Conservation (phyloP, 495 filamentous ascomycete species). For the Xylaria grammica region DNA sequence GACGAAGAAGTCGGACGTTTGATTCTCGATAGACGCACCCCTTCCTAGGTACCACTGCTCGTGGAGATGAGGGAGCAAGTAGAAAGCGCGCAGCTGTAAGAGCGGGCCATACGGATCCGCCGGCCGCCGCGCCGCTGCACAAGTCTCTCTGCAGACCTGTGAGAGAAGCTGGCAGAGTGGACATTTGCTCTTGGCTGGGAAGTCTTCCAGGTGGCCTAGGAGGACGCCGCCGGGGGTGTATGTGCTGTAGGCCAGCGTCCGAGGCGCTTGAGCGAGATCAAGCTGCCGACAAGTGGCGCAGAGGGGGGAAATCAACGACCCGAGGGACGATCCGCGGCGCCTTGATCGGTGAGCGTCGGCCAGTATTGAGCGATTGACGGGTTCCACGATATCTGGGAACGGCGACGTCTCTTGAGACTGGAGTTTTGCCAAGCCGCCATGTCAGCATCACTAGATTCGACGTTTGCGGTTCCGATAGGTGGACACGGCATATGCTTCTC, state of each 20-base stretch:
- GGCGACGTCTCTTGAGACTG: no score
- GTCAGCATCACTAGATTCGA: no score
- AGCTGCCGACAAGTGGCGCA: neutral
- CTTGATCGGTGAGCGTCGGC: no score
- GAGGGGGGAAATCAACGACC: neutral
- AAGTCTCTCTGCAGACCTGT: neutral
- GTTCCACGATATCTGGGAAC: no score
- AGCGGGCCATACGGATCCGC: neutral
- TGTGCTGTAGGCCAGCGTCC: neutral
- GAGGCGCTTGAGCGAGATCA: neutral
- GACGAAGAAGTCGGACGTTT: slow-evolving; percentile 9
- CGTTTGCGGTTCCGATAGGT: no score
- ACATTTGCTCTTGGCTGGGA: neutral
- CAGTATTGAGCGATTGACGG: no score
- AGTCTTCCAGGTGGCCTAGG: neutral
- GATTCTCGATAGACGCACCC: neutral
- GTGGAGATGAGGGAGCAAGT: neutral
- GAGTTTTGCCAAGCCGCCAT: no score
- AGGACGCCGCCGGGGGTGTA: neutral
- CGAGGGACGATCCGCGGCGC: no score
- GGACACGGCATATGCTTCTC: no score
- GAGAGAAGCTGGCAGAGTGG: neutral
- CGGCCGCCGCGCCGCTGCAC: neutral
- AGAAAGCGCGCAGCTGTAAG: neutral
- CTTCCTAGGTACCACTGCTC: neutral